Evolutionary conservation across 2,329 filamentous ascomycete species (phyloP), one percentile per base, ranked within the genome.

Genomic region (Monosporascus sp.): DNA sequence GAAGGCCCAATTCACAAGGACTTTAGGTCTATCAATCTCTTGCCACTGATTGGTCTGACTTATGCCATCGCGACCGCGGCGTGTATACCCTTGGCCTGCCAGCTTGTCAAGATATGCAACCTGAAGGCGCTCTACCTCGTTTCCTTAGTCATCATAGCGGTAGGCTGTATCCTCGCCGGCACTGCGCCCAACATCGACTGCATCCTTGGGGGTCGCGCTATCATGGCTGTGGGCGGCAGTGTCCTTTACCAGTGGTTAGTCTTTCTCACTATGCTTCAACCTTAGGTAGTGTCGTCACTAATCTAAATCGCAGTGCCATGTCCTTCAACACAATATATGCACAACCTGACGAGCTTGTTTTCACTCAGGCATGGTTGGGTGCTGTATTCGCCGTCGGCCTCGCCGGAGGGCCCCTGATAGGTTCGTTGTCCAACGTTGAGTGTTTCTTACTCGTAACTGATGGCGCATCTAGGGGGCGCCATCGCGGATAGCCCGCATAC

Each of bases 1-100:
- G 84, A 84, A 64, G 71, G 70, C 8, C 80, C 79, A 3, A 76
- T 85, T 48, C 85, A 85, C 64, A 70, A 78, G 50, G 79, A 77
- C 22, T 72, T 73, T 45, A 67, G 68, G 5, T 60, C 68, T 11
- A 67, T 75, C 38, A 65, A 71, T 37, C 61, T 73, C 2, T 62
- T 75, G 6, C 67, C 70, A 4, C 74, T 72, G 73, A 63, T 75
- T n/a, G 66, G 63, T 26, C 60, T 73, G 14, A 66, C 64, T 7
- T 73, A 71, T 53, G 67, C 67, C 0, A 56, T 70, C 14, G 66
- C 64, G 52, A 67, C 67, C 55, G 64, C 71, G 17, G 66, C 67
- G n/a, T 55, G 62, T 24, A 65, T 71, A 4, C 69, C 69, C 2
- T 55, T 73, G 9, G 66, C 64, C 17, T 66, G 68, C 45, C 68